Percentiles rank a stretch among this genome's conserved stretches.
These are phyloP conservation scores for Oryza meridionalis DNA, from an alignment of 176 grass and related monocot species.

Conservation along the genomic window DNA sequence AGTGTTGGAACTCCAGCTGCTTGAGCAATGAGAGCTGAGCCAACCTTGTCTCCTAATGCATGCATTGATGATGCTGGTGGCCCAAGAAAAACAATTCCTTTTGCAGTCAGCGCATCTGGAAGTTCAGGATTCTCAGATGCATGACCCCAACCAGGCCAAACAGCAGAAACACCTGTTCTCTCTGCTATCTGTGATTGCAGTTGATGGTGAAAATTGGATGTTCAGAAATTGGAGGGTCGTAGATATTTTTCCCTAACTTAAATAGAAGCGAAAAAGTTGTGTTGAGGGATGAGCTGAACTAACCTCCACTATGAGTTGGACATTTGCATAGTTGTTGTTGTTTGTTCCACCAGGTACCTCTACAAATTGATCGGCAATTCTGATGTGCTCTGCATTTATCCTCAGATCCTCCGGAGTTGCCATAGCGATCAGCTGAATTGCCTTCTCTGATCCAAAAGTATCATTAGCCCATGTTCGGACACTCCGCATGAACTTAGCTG, in stretches of 20 bases:
- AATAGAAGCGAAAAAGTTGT: conserved; percentile 9
- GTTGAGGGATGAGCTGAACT: conserved; percentile 8
- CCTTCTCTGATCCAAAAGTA: conserved; percentile 91
- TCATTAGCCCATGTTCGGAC: conserved; percentile 86
- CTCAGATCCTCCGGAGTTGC: conserved; percentile 92
- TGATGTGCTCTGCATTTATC: conserved; percentile 97
- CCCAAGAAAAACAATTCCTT: conserved; percentile 91
- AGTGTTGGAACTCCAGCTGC: conserved; percentile 96
- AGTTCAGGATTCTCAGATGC: conserved; percentile 98
- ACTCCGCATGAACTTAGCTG: conserved; percentile 91
- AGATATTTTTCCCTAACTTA: background rate
- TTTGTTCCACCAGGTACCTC: conserved; percentile 97
- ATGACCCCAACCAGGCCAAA: conserved; percentile 99
- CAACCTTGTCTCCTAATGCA: conserved; percentile 95
- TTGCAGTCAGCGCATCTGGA: conserved; percentile 72
- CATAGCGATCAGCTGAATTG: conserved; percentile 93
- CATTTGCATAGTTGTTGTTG: conserved; percentile 98
- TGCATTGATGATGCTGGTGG: conserved; percentile 89
- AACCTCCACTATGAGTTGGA: conserved; percentile 98
- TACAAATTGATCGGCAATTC: conserved; percentile 96
- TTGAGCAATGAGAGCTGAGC: conserved; percentile 98
- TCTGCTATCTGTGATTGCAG: conserved; percentile 64
- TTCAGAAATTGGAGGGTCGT: background rate
- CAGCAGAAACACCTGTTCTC: conserved; percentile 79
- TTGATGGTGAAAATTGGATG: conserved; percentile 3